Conservation (phyloP, 345 rosid genomes). For the Salix udensis region DNA sequence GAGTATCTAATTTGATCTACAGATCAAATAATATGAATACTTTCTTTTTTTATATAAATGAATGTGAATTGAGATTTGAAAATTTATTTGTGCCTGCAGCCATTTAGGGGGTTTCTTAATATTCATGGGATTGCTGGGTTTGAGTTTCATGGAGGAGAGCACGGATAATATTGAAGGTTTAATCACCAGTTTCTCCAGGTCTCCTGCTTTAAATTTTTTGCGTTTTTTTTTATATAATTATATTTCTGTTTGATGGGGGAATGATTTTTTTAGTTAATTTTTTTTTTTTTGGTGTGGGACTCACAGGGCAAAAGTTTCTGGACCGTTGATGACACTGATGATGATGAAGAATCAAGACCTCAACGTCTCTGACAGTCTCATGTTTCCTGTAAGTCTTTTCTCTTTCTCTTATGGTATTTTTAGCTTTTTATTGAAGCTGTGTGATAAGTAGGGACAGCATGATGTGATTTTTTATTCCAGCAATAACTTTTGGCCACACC, state of each 20-base stretch:
- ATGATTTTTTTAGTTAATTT: neutral
- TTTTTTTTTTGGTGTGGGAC: neutral
- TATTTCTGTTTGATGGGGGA: neutral
- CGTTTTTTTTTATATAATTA: too few species aligned
- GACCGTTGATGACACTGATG: constrained; percentile 44
- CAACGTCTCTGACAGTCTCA: constrained; percentile 35
- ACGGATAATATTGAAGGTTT: constrained; percentile 50
- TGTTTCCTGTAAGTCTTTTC: constrained; percentile 22
- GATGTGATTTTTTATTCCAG: neutral
- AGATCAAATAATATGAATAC: neutral
- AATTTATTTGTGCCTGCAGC: constrained; percentile 26
- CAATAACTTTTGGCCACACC: too few species aligned
- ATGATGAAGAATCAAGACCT: constrained; percentile 19
- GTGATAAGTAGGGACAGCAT: neutral
- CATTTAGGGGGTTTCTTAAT: constrained; percentile 75
- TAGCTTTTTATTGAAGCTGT: too few species aligned
- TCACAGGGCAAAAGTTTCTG: constrained; percentile 44
- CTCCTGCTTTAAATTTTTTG: neutral
- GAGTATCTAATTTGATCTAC: constrained; percentile 12
- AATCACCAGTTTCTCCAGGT: constrained; percentile 53
- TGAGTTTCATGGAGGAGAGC: constrained; percentile 51
- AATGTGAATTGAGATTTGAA: neutral
- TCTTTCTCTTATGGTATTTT: neutral
- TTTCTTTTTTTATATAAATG: neutral
- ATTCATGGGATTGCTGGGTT: constrained; percentile 55